These are phyloP conservation scores for Saprolegnia parasitica DNA, from an alignment of 352 stramenopile species.

Conservation along the genomic window DNA sequence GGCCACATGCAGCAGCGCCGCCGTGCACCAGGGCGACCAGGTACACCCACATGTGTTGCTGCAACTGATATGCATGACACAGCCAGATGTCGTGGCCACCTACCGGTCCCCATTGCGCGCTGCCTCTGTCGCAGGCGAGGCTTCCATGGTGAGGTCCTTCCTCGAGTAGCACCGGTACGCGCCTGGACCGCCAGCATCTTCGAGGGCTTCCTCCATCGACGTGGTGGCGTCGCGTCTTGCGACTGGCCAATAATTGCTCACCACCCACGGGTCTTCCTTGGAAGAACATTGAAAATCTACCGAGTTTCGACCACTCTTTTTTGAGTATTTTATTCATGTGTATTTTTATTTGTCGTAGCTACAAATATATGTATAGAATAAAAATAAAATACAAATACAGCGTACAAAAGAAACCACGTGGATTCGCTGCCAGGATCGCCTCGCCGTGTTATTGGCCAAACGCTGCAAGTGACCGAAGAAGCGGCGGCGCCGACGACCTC, in stretches of 20 bases:
- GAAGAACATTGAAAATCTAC: conserved; percentile 4
- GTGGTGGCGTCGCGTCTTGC: background rate
- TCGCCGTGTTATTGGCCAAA: background rate
- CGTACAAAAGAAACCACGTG: background rate
- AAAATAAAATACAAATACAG: background rate
- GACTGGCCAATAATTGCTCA: conserved; percentile 5
- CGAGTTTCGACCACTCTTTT: background rate
- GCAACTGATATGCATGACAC: background rate
- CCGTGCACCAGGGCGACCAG: background rate
- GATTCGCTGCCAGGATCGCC: background rate
- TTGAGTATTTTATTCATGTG: background rate
- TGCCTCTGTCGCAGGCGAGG: background rate
- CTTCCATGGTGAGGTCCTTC: conserved; percentile 1
- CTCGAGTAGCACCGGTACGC: too few species aligned
- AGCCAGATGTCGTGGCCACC: background rate
- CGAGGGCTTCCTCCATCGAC: background rate
- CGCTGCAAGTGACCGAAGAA: background rate
- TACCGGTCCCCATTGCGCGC: background rate
- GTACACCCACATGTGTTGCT: background rate
- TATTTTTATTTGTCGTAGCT: background rate
- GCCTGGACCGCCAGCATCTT: background rate
- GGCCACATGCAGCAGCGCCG: too few species aligned
- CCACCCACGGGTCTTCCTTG: conserved; percentile 5
- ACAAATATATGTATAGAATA: background rate
- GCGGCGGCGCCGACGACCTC: background rate